These are phyloP conservation scores for Craspedostauros australis DNA, from an alignment of 108 stramenopile genomes.

Conservation along the genomic window DNA sequence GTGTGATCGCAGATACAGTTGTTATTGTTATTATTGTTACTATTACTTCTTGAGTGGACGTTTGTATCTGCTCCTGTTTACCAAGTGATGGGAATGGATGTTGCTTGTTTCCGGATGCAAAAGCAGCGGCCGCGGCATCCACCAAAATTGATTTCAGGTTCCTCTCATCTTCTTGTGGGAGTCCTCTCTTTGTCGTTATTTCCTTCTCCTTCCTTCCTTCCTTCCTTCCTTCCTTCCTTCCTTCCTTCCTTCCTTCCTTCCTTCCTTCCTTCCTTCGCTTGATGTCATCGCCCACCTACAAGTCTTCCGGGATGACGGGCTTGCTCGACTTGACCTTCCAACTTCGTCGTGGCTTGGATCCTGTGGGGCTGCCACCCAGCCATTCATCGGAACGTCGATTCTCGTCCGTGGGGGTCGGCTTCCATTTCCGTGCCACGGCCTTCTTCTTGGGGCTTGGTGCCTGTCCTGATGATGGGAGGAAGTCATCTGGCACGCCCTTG, in stretches of 20 bases:
- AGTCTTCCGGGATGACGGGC: conserved; percentile 10
- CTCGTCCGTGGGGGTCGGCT: conserved; percentile 13
- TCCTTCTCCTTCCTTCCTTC: too few relatives aligned
- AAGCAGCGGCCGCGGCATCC: too few relatives aligned
- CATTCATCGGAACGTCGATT: conserved; percentile 15
- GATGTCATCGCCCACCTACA: not conserved
- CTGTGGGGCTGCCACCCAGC: conserved; percentile 6
- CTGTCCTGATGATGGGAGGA: not conserved
- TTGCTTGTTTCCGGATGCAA: too few relatives aligned
- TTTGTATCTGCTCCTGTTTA: too few relatives aligned
- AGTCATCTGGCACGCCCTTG: conserved; percentile 6
- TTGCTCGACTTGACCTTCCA: conserved; percentile 13
- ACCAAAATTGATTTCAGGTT: too few relatives aligned
- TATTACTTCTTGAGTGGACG: too few relatives aligned
- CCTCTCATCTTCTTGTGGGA: too few relatives aligned
- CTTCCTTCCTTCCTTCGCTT: not conserved
- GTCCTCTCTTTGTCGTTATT: too few relatives aligned
- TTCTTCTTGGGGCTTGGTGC: conserved; percentile 1
- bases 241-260: not conserved
- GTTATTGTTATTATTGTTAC: too few relatives aligned
- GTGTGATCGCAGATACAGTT: too few relatives aligned
- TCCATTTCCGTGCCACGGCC: conserved; percentile 9
- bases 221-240: not conserved
- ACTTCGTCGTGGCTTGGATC: conserved; percentile 1
- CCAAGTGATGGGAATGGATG: too few relatives aligned